Evolutionary conservation across 2,329 filamentous ascomycete species (phyloP).

Genomic region (Ophiostoma perfectum): DNA sequence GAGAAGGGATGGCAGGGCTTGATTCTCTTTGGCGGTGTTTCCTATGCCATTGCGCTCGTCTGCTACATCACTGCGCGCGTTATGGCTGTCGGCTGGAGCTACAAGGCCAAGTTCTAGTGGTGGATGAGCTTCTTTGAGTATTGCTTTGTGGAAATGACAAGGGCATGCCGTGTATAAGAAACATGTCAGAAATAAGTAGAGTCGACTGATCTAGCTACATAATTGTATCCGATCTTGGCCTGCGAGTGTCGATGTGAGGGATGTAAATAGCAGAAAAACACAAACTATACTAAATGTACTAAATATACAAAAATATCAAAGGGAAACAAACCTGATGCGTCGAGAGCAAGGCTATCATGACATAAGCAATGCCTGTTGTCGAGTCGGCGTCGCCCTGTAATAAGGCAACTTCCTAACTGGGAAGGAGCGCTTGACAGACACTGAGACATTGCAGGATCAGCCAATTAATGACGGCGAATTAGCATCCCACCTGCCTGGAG

Average conservation of each 20-base stretch:
- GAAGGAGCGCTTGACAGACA: neutral
- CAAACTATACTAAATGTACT: neutral
- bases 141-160: no score
- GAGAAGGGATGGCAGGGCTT: constrained; percentile 36
- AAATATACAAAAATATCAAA: neutral
- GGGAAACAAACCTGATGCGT: neutral
- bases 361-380: neutral
- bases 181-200: no score
- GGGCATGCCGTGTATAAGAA: neutral
- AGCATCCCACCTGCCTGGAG: constrained; percentile 8
- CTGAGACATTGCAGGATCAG: no score
- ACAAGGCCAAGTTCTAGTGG: constrained; percentile 30
- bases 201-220: no score
- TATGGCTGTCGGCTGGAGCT: constrained; percentile 36
- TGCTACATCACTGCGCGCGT: constrained; percentile 36
- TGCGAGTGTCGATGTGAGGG: no score
- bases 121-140: neutral
- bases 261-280: no score
- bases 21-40: constrained; percentile 38
- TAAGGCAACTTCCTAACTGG: neutral
- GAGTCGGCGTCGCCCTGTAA: neutral
- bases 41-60: constrained; percentile 34
- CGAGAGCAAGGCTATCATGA: neutral
- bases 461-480: constrained; percentile 20
- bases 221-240: no score